Base-by-base conservation (phyloP, 164 flowering plant genomes). In the Aristolochia fimbriata region DNA sequence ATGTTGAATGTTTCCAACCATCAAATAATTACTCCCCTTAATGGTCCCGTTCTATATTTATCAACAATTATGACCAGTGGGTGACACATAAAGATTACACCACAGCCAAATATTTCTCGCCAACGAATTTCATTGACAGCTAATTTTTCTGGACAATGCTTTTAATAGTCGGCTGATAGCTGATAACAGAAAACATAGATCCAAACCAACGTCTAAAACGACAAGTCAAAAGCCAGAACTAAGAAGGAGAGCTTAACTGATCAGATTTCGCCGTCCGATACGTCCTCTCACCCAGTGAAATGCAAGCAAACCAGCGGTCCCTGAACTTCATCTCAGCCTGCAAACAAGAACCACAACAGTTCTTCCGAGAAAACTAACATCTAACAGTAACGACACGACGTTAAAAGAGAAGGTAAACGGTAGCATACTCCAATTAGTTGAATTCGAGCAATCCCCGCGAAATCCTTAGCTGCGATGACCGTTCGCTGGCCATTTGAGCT, bases 251-350 rank as follows among this genome's bases (percentile, higher is more conserved):
- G 49, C 76, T 68, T 73, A 74, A 89, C 98, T 80, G 78, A 51
- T 87, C 87, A 47, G 97, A 87, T 10, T 66, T 68, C 2, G 64
- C 60, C 0, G 96, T 84, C 0, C 89, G 86, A 67, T 80, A 92
- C 0, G 96, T 85, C 68, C 80, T 87, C 63, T 86, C 95, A n/a
- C 98, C 98, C 20, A 92, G 55, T 4, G 96, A 78, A 70, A 92
- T 67, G 68, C 98, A 92, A 31, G 91, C 93, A 30, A 88, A 73
- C 97, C 97, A 93, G 57, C 73, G 83, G 73, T 89, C 98, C 76
- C 86, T 86, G 68, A 89, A 84, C 66, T 80, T 72, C 98, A 93
- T 90, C 70, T 87, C 90, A 60, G 97, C 98, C 96, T 87, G 65
- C 63, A 55, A 50, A 58, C 13, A 56, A 43, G 21, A 37, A 25